Conservation (phyloP, 345 rosid species). For the Brassica incana region DNA sequence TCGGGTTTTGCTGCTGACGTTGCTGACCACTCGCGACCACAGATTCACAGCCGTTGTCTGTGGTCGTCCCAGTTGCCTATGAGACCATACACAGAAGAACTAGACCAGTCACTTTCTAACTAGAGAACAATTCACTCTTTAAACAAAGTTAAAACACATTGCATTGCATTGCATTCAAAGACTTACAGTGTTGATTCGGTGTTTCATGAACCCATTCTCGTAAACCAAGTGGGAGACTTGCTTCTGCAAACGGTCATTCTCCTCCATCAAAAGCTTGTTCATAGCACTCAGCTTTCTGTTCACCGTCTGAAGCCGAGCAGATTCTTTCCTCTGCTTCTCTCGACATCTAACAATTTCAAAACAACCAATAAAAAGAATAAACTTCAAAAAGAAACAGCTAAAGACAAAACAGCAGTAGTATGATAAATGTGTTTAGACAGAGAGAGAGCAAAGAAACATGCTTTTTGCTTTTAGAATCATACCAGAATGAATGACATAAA, state of each 20-base stretch:
- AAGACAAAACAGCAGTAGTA: slow-evolving; percentile 16
- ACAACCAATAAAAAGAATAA: neutral
- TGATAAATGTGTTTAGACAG: slow-evolving; percentile 17
- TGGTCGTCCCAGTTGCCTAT: slow-evolving; percentile 88
- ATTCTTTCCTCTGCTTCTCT: slow-evolving; percentile 96
- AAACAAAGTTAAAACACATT: neutral
- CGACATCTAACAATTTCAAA: slow-evolving; percentile 61
- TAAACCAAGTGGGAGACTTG: slow-evolving; percentile 95
- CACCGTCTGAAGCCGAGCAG: slow-evolving; percentile 96
- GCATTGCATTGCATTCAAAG: neutral
- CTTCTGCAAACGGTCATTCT: slow-evolving; percentile 96
- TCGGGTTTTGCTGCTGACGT: slow-evolving; percentile 95
- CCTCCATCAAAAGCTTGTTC: slow-evolving; percentile 98
- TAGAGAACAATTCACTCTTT: neutral
- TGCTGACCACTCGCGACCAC: slow-evolving; percentile 98
- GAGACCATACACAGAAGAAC: neutral
- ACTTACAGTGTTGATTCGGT: slow-evolving; percentile 49
- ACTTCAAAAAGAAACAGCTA: slow-evolving; percentile 2
- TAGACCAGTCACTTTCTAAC: slow-evolving; percentile 8
- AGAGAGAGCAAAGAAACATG: slow-evolving; percentile 14
- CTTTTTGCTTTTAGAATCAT: slow-evolving; percentile 27
- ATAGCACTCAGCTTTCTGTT: slow-evolving; percentile 86
- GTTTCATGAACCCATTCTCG: slow-evolving; percentile 85
- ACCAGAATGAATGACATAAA: slow-evolving; percentile 36
- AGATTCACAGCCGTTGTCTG: slow-evolving; percentile 99